Evolutionary conservation across 306 rosid species (phyloP).

Genomic region (Castanopsis chinensis): DNA sequence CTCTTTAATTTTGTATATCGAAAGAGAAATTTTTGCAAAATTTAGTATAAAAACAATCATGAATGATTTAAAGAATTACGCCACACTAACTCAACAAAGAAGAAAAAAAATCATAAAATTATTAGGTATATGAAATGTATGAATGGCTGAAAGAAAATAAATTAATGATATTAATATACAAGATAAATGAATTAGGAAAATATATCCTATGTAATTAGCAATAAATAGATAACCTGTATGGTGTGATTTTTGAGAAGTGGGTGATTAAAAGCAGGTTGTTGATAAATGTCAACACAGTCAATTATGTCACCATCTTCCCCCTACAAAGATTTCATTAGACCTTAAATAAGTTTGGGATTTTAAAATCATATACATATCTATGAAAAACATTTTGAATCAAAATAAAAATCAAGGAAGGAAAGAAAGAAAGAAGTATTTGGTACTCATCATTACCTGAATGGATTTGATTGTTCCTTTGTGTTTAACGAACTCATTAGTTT

Average conservation of each 20-base stretch:
- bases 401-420: no score
- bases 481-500: not conserved
- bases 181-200: not conserved
- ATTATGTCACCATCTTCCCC: slow-evolving; percentile 16
- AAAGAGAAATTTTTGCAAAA: no score
- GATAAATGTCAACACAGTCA: slow-evolving; percentile 27
- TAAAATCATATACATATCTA: no score
- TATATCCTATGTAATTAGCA: not conserved
- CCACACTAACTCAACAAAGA: no score
- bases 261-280: slow-evolving; percentile 26
- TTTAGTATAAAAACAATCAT: no score
- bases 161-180: no score
- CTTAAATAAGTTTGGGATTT: no score
- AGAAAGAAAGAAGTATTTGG: not conserved
- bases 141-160: no score
- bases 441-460: not conserved
- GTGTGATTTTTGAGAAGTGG: slow-evolving; percentile 30
- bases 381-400: not conserved
- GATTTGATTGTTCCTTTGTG: not conserved
- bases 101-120: no score
- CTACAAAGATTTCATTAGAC: slow-evolving; percentile 3
- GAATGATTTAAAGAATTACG: no score
- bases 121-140: no score
- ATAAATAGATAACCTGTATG: slow-evolving; percentile 15
- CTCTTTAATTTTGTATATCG: no score